Conservation (phyloP, 2,329 filamentous ascomycete species). For the Neurospora sp. region DNA sequence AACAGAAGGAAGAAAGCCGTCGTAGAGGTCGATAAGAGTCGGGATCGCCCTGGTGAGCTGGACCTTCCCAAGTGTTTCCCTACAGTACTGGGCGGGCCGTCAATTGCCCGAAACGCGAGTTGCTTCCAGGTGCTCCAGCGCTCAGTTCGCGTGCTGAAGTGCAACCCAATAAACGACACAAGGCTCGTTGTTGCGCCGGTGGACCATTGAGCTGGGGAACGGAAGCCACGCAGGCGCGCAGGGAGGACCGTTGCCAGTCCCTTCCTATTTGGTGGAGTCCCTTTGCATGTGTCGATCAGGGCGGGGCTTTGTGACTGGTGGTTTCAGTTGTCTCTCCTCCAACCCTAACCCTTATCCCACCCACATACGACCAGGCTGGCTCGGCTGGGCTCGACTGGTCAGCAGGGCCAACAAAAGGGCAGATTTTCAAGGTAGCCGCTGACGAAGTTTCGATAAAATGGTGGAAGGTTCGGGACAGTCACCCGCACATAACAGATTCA, state of each 20-base stretch:
- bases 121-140: not conserved
- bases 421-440: not conserved
- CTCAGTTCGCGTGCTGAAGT: not conserved
- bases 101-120: conserved; percentile 1
- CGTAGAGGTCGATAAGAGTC: conserved; percentile 1
- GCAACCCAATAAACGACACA: not conserved
- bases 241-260: not conserved
- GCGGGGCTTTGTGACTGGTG: not conserved
- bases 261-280: not conserved
- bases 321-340: not conserved
- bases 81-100: not conserved
- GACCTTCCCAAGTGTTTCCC: conserved; percentile 1
- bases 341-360: not conserved
- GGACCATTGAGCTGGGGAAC: not conserved
- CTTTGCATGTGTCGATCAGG: not conserved
- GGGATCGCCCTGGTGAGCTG: not conserved
- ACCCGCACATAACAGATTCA: not conserved
- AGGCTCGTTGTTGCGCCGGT: not conserved
- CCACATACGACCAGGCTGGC: not conserved
- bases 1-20: not conserved
- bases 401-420: not conserved
- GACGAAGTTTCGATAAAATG: not conserved
- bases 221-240: not conserved
- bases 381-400: not conserved
- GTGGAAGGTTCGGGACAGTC: not conserved